Evolutionary conservation across 1,284 basidiomycete species (phyloP).

Genomic region (Porogramme epimiltina): DNA sequence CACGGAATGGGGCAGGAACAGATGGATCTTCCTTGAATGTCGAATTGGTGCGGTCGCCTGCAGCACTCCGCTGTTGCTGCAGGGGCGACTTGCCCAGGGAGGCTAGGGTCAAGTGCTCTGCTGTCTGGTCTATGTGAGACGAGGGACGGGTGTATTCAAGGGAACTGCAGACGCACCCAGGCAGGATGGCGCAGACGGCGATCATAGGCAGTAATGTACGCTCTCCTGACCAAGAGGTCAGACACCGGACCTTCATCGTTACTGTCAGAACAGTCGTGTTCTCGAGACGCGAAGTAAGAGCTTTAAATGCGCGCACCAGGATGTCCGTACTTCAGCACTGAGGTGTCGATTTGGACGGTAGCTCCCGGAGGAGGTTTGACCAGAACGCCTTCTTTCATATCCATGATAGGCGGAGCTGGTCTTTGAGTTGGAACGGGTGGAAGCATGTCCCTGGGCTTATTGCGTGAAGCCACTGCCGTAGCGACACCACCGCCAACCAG

Average conservation of each 20-base stretch:
- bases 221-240: constrained; percentile 79
- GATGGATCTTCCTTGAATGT: constrained; percentile 84
- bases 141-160: neutral
- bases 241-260: constrained; percentile 71
- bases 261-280: neutral
- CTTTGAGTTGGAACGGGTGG: neutral
- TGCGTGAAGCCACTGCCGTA: constrained; percentile 38
- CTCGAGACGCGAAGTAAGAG: neutral
- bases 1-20: constrained; percentile 81
- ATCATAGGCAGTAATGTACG: constrained; percentile 91
- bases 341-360: constrained; percentile 24
- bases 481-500: constrained; percentile 69
- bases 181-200: constrained; percentile 88
- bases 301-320: constrained; percentile 61
- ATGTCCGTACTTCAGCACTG: constrained; percentile 72
- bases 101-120: constrained; percentile 85
- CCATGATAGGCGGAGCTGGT: constrained; percentile 22
- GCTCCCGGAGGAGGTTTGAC: constrained; percentile 26
- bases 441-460: constrained; percentile 5
- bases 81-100: constrained; percentile 61
- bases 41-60: constrained; percentile 77
- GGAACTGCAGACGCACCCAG: constrained; percentile 34
- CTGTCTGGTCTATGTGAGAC: constrained; percentile 61
- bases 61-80: constrained; percentile 33
- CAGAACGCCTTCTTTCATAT: constrained; percentile 26